Conservation (phyloP, 2,329 filamentous ascomycete genomes). For the Stachybotrys elegans region DNA sequence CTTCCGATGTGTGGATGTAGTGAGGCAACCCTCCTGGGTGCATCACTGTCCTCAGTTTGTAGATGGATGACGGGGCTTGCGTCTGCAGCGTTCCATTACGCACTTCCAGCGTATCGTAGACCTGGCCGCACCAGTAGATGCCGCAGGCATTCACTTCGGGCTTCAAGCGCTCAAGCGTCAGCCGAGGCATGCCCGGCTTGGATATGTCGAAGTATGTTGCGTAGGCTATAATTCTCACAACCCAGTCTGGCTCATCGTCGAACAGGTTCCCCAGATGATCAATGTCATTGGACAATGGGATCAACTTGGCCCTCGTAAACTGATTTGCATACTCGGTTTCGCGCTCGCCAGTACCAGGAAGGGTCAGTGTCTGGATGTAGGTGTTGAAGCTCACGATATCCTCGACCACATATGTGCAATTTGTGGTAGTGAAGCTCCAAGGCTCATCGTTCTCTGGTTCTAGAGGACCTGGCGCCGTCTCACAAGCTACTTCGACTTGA, state of each 20-base stretch:
- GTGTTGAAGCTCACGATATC: not conserved
- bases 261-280: not conserved
- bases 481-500: not conserved
- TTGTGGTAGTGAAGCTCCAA: not conserved
- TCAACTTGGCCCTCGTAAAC: not conserved
- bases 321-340: not conserved
- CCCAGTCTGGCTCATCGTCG: not conserved
- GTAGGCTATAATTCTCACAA: not conserved
- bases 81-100: not conserved
- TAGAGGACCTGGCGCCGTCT: not conserved
- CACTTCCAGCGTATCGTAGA: not conserved
- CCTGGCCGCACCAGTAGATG: not conserved
- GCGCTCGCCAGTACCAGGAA: not conserved
- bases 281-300: not conserved
- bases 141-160: not conserved
- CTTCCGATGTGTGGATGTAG: not conserved
- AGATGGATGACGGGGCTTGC: not conserved
- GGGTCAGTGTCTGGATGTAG: not conserved
- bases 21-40: not conserved
- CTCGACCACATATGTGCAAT: not conserved
- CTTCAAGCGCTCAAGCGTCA: not conserved
- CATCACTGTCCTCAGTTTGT: not conserved
- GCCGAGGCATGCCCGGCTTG: not conserved
- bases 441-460: not conserved
- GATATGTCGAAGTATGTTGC: not conserved